Conservation (phyloP, 2,329 filamentous ascomycete genomes). For the Orbilia brochopaga region DNA sequence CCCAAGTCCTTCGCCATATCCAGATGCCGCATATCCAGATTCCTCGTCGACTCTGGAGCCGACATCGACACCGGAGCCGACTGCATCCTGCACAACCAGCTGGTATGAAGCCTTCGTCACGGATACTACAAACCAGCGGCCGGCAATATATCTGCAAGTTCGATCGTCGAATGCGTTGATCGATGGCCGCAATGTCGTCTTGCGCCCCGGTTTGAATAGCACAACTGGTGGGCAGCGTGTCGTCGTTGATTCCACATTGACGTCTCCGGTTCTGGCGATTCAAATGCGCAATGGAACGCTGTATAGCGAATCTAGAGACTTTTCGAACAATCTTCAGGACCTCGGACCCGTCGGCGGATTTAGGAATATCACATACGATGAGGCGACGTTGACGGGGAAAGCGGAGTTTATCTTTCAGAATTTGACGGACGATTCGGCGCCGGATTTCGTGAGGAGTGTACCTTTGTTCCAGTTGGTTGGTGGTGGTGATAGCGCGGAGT, state of each 20-base stretch:
- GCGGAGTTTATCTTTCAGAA: slow-evolving; percentile 46
- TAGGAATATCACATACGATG: slow-evolving; percentile 37
- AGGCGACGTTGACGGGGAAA: slow-evolving; percentile 27
- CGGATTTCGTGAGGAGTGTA: slow-evolving; percentile 34
- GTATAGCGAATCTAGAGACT: slow-evolving; percentile 24
- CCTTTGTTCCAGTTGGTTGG: slow-evolving; percentile 36
- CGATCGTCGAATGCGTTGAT: slow-evolving; percentile 33
- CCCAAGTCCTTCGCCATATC: neutral
- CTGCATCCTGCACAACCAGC: slow-evolving; percentile 33
- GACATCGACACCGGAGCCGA: slow-evolving; percentile 8
- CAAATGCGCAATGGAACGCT: slow-evolving; percentile 32
- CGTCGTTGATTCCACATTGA: slow-evolving; percentile 23
- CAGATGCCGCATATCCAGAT: neutral
- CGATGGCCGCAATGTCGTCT: slow-evolving; percentile 43
- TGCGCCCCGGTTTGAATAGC: slow-evolving; percentile 14
- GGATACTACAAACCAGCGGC: slow-evolving; percentile 41
- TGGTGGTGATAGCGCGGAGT: slow-evolving; percentile 32
- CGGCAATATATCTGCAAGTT: slow-evolving; percentile 41
- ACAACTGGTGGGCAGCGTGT: slow-evolving; percentile 16
- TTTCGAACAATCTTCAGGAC: slow-evolving; percentile 42
- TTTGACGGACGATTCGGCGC: slow-evolving; percentile 16
- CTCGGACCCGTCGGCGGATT: slow-evolving; percentile 42
- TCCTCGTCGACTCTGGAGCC: neutral
- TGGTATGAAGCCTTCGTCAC: slow-evolving; percentile 45
- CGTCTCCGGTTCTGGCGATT: slow-evolving; percentile 29